Evolutionary conservation across 2,329 filamentous ascomycete genomes (phyloP), one percentile per base, ranked within the genome.

Genomic region (Septoria linicola): DNA sequence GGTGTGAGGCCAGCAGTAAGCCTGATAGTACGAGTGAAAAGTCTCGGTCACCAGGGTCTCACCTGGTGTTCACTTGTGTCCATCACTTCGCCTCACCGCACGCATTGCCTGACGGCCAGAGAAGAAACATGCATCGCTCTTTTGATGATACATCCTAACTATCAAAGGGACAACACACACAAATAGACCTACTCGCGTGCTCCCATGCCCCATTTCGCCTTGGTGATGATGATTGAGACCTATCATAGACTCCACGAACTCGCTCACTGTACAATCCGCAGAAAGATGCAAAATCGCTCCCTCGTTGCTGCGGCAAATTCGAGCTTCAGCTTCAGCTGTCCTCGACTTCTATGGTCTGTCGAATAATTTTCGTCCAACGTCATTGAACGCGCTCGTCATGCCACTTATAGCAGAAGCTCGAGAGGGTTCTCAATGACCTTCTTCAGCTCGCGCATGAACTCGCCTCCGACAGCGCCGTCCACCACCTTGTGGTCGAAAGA

Each of bases 401-500:
- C 23, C 39, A 30, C 43, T 62, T 86, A 99, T 74, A 99, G 81
- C 72, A 99, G 79, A 63, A 99, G 81, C 78, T 95, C 88, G 63
- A 99, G 81, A 62, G 93, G 93, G 81, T 96, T 96, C 84, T 99
- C 93, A 55, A 99, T 79, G 46, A 90, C 88, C 82, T 91, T 92
- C 87, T 99, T 99, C 73, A 99, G 79, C 79, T 95, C 93, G 73
- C 83, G 84, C 74, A 99, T 89, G 84, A 92, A 99, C 74, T 99
- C 93, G 53, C 86, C 93, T 68, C 93, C 95, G 52, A 97, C 88
- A 34, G 91, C 93, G 59, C 93, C 93, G 70, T 99, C 93, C 10
- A 99, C 85, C 43, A 97, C 91, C 82, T 96, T 96, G 84, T 99
- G 93, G 79, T 99, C 93, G 72, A 99, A 99, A 80, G 88, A 95